Evolutionary conservation across 2,329 filamentous ascomycete genomes (phyloP).

Genomic region (Blastomyces gilchristii): DNA sequence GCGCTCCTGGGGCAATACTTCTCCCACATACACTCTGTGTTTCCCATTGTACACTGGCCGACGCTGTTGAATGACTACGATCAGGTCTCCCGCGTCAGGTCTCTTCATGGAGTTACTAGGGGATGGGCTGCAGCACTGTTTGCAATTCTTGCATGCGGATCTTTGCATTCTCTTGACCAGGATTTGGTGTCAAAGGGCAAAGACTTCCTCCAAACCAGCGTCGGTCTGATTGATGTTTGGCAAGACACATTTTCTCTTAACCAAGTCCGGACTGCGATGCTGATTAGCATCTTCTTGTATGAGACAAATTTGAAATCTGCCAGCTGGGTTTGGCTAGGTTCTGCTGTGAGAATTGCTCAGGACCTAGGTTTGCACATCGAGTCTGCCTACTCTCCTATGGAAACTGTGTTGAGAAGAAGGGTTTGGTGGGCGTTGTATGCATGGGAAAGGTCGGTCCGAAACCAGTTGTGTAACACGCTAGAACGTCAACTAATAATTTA

Average conservation of each 20-base stretch:
- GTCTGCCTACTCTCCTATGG: conserved; percentile 59
- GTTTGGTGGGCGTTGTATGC: conserved; percentile 94
- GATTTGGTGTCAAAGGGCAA: conserved; percentile 50
- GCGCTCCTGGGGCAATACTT: conserved; percentile 67
- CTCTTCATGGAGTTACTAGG: conserved; percentile 50
- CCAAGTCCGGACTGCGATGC: conserved; percentile 59
- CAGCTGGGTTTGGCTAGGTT: conserved; percentile 77
- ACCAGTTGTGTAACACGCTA: background rate
- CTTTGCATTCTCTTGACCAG: conserved; percentile 55
- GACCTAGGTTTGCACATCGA: conserved; percentile 73
- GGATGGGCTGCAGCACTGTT: conserved; percentile 76
- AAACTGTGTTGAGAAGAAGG: conserved; percentile 74
- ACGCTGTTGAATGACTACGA: conserved; percentile 69
- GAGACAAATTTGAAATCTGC: conserved; percentile 81
- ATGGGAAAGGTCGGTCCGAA: conserved; percentile 58
- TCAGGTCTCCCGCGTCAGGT: conserved; percentile 58
- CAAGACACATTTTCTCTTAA: conserved; percentile 66
- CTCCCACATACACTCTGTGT: conserved; percentile 63
- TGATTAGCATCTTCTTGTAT: conserved; percentile 68
- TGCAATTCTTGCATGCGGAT: conserved; percentile 70
- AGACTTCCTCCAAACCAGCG: conserved; percentile 61
- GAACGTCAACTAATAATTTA: conserved; percentile 8
- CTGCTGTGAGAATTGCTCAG: conserved; percentile 68
- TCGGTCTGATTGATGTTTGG: conserved; percentile 67
- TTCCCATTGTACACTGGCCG: conserved; percentile 82